phyloP scores from a whole-genome alignment of 495 filamentous ascomycete species.

The Lepidopterella palustris region DNA sequence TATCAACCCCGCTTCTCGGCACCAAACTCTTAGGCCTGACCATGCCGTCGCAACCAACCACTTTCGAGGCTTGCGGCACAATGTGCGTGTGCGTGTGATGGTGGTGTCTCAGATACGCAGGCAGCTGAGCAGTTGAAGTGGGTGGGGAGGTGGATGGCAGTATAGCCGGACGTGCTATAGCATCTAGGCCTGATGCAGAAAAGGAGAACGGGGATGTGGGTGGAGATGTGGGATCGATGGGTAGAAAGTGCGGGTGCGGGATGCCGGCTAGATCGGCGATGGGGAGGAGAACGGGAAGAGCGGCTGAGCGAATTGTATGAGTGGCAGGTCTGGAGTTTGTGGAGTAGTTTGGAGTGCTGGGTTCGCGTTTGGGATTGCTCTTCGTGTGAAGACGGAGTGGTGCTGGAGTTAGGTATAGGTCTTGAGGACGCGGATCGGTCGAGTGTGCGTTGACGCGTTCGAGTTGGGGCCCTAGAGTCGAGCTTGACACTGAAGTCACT shows the following conservation, averaged over 20 bases:
- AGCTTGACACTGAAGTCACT: not conserved
- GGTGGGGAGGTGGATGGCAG: not conserved
- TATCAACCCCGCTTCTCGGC: slow-evolving; percentile 8
- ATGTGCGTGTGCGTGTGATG: slow-evolving; percentile 8
- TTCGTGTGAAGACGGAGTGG: not conserved
- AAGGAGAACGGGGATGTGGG: not conserved
- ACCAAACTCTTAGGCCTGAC: slow-evolving; percentile 3
- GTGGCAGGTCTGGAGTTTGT: not conserved
- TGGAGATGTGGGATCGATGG: not conserved
- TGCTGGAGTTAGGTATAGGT: not conserved
- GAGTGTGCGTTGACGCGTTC: too few relatives aligned
- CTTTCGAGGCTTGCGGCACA: not conserved
- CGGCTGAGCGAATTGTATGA: slow-evolving; percentile 23
- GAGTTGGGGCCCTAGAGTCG: not conserved
- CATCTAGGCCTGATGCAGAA: not conserved
- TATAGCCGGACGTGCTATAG: not conserved
- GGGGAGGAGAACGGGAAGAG: slow-evolving; percentile 21
- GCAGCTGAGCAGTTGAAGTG: not conserved
- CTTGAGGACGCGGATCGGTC: not conserved
- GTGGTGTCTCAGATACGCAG: slow-evolving; percentile 4
- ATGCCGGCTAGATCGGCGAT: slow-evolving; percentile 21
- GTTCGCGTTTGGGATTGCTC: too few relatives aligned
- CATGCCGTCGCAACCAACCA: slow-evolving; percentile 19
- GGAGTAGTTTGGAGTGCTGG: not conserved
- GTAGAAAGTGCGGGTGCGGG: not conserved